Evolutionary conservation across 352 stramenopile genomes (phyloP).

Genomic region (Globisporangium paroecandrum): DNA sequence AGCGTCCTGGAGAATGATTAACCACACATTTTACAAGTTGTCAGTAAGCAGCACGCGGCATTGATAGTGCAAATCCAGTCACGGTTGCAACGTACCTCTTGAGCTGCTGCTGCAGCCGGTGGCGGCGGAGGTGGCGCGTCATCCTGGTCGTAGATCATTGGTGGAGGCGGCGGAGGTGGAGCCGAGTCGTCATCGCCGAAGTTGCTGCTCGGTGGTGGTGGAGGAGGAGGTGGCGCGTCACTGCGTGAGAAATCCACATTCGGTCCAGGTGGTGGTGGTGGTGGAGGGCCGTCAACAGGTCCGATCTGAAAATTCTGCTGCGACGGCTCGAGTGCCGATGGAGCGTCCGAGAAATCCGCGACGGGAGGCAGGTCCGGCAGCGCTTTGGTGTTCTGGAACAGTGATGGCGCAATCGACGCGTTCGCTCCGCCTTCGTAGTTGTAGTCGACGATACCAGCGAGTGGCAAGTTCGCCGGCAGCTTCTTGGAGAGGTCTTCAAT

Average conservation of each 20-base stretch:
- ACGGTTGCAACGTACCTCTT: slow-evolving; percentile 26
- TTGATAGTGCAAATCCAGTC: not conserved
- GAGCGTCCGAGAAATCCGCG: slow-evolving; percentile 61
- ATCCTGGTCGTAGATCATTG: slow-evolving; percentile 23
- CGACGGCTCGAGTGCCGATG: slow-evolving; percentile 55
- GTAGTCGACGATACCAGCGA: slow-evolving; percentile 78
- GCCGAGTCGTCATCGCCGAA: slow-evolving; percentile 45
- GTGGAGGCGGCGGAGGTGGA: slow-evolving; percentile 40
- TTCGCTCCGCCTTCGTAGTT: slow-evolving; percentile 67
- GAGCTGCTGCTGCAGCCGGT: slow-evolving; percentile 22
- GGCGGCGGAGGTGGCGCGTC: slow-evolving; percentile 49
- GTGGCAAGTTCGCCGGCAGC: slow-evolving; percentile 71
- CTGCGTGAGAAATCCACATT: slow-evolving; percentile 54
- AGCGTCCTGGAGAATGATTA: slow-evolving; percentile 23
- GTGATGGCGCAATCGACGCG: slow-evolving; percentile 74
- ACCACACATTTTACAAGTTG: not conserved
- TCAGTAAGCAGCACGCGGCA: not conserved
- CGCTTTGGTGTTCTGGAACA: slow-evolving; percentile 73
- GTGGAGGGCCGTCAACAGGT: slow-evolving; percentile 56
- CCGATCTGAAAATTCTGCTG: slow-evolving; percentile 60
- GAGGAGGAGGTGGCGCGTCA: slow-evolving; percentile 37
- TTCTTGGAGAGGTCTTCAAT: slow-evolving; percentile 74
- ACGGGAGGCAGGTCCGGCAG: slow-evolving; percentile 66
- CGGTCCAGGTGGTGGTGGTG: slow-evolving; percentile 55
- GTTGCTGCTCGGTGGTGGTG: slow-evolving; percentile 42